These are phyloP conservation scores for Panaeolus cyanescens DNA, from an alignment of 768 basidiomycete species.

Conservation along the genomic window DNA sequence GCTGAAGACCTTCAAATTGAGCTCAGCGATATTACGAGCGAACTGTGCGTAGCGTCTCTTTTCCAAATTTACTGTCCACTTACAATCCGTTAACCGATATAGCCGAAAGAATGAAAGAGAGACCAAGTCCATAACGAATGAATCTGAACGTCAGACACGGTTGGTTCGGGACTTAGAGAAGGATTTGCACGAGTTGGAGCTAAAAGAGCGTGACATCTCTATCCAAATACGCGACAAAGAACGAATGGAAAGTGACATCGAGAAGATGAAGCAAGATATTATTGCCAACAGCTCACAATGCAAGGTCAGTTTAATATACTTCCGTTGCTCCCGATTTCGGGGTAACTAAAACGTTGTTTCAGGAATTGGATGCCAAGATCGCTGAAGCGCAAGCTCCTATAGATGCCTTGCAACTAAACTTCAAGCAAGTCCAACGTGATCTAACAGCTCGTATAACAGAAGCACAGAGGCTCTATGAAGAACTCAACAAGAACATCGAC, in stretches of 20 bases:
- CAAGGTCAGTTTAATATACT: slow-evolving; percentile 43
- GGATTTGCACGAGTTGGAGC: slow-evolving; percentile 62
- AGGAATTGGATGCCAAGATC: slow-evolving; percentile 70
- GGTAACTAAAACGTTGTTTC: slow-evolving; percentile 6
- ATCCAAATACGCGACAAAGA: slow-evolving; percentile 63
- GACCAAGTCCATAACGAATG: slow-evolving; percentile 52
- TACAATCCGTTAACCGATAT: neutral
- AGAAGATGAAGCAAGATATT: slow-evolving; percentile 61
- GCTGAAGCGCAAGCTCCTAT: slow-evolving; percentile 66
- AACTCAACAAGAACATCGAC: slow-evolving; percentile 66
- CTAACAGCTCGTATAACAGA: slow-evolving; percentile 47
- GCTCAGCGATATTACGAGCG: slow-evolving; percentile 58
- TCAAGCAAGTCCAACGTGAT: slow-evolving; percentile 50
- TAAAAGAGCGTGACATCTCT: slow-evolving; percentile 57
- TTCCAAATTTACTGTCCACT: neutral
- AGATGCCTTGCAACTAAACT: slow-evolving; percentile 57
- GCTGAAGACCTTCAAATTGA: slow-evolving; percentile 84
- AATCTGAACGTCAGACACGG: slow-evolving; percentile 62
- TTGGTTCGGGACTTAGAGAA: slow-evolving; percentile 57
- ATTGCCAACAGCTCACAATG: slow-evolving; percentile 39
- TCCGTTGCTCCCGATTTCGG: neutral
- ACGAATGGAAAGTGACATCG: slow-evolving; percentile 54
- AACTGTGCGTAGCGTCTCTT: slow-evolving; percentile 55
- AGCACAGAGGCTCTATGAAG: slow-evolving; percentile 59
- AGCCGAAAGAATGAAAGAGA: slow-evolving; percentile 73